A percentile compares a stretch with the other conserved stretches of the same genome.
Evolutionary conservation across 2,329 filamentous ascomycete genomes (phyloP).

Genomic region (Colletotrichum magnum): DNA sequence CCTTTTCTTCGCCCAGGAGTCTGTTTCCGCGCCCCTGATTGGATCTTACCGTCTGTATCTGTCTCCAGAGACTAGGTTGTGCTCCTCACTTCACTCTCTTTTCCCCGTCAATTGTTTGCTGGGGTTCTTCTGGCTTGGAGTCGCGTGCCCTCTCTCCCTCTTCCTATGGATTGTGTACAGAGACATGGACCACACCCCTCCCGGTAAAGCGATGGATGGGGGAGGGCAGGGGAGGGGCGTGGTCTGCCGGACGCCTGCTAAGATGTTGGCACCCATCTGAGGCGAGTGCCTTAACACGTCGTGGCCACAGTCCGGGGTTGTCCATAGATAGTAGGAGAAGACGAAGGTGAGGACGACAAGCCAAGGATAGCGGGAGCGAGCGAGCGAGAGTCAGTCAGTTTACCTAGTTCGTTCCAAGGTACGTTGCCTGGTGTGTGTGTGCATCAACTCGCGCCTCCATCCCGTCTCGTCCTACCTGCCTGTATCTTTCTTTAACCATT

Average conservation of each 20-base stretch:
- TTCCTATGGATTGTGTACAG: slow-evolving; percentile 8
- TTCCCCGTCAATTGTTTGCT: slow-evolving; percentile 5
- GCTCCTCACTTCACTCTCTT: neutral
- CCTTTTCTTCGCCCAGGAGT: slow-evolving; percentile 39
- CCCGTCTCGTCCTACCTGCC: slow-evolving; percentile 5
- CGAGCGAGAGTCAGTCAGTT: slow-evolving; percentile 32
- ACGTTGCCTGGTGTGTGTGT: neutral
- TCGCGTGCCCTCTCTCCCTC: slow-evolving; percentile 37
- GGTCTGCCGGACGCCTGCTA: slow-evolving; percentile 27
- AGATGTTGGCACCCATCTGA: slow-evolving; percentile 24
- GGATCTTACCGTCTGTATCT: slow-evolving; percentile 1
- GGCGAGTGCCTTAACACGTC: slow-evolving; percentile 29
- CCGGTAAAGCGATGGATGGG: neutral
- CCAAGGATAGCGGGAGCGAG: slow-evolving; percentile 32
- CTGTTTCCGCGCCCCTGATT: slow-evolving; percentile 29
- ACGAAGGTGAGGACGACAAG: slow-evolving; percentile 9
- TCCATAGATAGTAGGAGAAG: slow-evolving; percentile 14
- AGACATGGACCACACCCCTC: slow-evolving; percentile 8
- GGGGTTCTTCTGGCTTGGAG: slow-evolving; percentile 30
- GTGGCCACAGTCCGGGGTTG: slow-evolving; percentile 29
- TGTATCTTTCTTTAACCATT: slow-evolving; percentile 22
- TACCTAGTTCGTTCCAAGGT: neutral
- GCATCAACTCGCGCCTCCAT: slow-evolving; percentile 23
- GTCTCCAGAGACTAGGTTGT: slow-evolving; percentile 10
- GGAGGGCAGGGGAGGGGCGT: slow-evolving; percentile 16